Evolutionary conservation across 306 rosid species (phyloP).

Genomic region (Vigna nakashimae): DNA sequence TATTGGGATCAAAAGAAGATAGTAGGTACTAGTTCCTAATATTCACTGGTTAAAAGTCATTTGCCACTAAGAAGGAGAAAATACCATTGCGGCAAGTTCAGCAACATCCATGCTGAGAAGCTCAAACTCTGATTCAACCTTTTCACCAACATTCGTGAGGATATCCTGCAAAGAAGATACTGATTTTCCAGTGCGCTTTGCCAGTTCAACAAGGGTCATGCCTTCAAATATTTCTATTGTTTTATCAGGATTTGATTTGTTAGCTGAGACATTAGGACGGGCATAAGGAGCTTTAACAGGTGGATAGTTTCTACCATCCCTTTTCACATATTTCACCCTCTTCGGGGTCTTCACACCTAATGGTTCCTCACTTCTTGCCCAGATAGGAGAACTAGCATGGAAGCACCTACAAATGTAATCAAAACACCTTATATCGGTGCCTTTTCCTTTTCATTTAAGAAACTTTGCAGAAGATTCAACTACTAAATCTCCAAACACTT

Average conservation of each 20-base stretch:
- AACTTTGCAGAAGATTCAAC: not conserved
- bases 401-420: slow-evolving; percentile 59
- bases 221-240: slow-evolving; percentile 91
- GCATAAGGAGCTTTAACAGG: slow-evolving; percentile 83
- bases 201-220: slow-evolving; percentile 83
- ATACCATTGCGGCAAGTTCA: slow-evolving; percentile 92
- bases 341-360: slow-evolving; percentile 69
- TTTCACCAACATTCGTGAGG: slow-evolving; percentile 84
- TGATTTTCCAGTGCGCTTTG: slow-evolving; percentile 78
- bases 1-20: slow-evolving; percentile 28
- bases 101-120: slow-evolving; percentile 75
- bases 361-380: slow-evolving; percentile 56
- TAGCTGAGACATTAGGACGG: slow-evolving; percentile 59
- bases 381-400: slow-evolving; percentile 64
- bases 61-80: slow-evolving; percentile 36
- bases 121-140: slow-evolving; percentile 83
- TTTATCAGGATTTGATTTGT: slow-evolving; percentile 62
- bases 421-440: slow-evolving; percentile 22
- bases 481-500: not conserved
- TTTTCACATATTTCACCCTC: slow-evolving; percentile 69
- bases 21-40: slow-evolving; percentile 28
- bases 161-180: slow-evolving; percentile 67
- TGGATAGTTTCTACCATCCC: slow-evolving; percentile 61
- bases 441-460: slow-evolving; percentile 17
- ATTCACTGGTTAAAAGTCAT: slow-evolving; percentile 39